These are phyloP conservation scores for Gamsiella multidivaricata DNA, from an alignment of 192 early-diverging fungal genomes.

Conservation along the genomic window DNA sequence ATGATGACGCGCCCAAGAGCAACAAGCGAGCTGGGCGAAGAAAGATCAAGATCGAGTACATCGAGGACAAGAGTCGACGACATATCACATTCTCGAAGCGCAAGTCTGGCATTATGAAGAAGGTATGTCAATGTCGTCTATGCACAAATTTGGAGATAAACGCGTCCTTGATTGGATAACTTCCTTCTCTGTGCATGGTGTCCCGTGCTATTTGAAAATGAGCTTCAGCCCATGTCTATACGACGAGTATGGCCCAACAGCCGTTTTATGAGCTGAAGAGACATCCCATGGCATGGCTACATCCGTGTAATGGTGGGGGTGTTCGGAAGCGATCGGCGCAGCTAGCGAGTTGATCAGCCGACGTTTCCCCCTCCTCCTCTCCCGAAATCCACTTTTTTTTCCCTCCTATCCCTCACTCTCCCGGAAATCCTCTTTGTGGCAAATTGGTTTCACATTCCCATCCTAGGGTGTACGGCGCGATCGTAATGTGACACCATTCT, in stretches of 20 bases:
- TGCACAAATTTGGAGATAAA: too few relatives aligned
- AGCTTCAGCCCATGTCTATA: too few relatives aligned
- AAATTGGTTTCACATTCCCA: background rate
- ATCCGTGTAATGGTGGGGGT: background rate
- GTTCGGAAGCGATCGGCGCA: constrained; percentile 11
- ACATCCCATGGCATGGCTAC: constrained; percentile 10
- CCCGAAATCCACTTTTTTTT: constrained; percentile 30
- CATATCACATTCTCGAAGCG: constrained; percentile 97
- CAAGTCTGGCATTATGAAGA: constrained; percentile 98
- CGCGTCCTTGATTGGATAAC: background rate
- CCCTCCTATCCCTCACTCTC: background rate
- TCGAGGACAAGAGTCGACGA: constrained; percentile 91
- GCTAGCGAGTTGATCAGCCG: background rate
- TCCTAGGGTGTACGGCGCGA: background rate
- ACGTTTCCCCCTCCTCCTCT: background rate
- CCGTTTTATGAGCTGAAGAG: background rate
- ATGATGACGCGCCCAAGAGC: constrained; percentile 58
- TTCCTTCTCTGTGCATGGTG: background rate
- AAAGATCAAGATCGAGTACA: constrained; percentile 97
- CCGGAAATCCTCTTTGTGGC: constrained; percentile 24
- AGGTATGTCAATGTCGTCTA: too few relatives aligned
- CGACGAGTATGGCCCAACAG: too few relatives aligned
- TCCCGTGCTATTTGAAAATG: background rate
- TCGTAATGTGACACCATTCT: background rate
- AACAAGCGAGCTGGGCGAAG: constrained; percentile 83